Evolutionary conservation across 2,329 filamentous ascomycete species (phyloP).

Genomic region (Ambrosiella beaveri): DNA sequence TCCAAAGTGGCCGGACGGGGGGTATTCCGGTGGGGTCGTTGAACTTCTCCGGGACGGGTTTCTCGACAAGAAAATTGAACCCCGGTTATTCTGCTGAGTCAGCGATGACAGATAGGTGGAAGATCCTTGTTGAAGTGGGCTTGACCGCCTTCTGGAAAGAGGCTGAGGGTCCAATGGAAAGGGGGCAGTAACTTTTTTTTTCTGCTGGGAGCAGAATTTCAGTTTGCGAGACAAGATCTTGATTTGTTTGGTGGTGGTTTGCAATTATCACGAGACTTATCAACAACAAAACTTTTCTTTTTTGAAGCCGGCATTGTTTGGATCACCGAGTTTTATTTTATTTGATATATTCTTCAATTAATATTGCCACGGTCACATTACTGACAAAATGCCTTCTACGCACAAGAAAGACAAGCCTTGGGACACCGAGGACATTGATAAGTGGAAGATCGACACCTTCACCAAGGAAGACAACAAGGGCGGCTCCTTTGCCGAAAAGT

Average conservation of each 20-base stretch:
- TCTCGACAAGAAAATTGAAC: conserved; percentile 7
- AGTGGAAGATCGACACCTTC: conserved; percentile 86
- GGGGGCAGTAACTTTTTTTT: conserved; percentile 10
- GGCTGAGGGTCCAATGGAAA: neutral
- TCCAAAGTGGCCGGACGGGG: neutral
- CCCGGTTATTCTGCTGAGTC: conserved; percentile 5
- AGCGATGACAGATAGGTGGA: neutral
- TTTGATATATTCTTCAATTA: neutral
- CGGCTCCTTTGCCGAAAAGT: conserved; percentile 83
- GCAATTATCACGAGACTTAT: too few relatives aligned
- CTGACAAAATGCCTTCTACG: conserved; percentile 56
- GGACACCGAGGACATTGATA: conserved; percentile 95
- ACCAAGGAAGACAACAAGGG: conserved; percentile 68
- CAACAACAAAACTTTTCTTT: neutral
- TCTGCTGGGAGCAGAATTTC: conserved; percentile 9
- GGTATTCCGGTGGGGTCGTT: too few relatives aligned
- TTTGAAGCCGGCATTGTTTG: neutral
- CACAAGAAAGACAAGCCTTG: conserved; percentile 82
- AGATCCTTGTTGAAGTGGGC: neutral
- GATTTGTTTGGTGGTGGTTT: too few relatives aligned
- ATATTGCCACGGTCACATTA: neutral
- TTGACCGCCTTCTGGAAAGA: conserved; percentile 10
- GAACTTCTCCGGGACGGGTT: too few relatives aligned
- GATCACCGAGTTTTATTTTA: neutral
- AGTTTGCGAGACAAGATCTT: neutral